A percentile compares a stretch with the other conserved stretches of the same genome.
Evolutionary conservation across 2,329 filamentous ascomycete genomes (phyloP).

Genomic region (Aspergillus phoenicis): DNA sequence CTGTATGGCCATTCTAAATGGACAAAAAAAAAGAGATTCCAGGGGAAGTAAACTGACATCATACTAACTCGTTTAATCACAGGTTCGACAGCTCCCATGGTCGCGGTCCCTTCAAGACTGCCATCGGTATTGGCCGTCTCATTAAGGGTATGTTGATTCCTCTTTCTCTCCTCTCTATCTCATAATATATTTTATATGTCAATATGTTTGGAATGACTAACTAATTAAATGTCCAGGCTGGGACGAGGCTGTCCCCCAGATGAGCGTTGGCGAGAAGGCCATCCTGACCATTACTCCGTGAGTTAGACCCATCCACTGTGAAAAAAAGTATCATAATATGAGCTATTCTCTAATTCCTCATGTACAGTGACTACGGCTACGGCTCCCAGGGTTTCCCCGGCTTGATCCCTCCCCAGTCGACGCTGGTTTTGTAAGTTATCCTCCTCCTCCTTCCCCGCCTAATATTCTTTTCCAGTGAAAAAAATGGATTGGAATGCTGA

Average conservation of each 20-base stretch:
- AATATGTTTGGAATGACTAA: not conserved
- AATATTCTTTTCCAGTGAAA: not conserved
- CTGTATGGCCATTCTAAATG: too few relatives aligned
- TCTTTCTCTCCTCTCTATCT: not conserved
- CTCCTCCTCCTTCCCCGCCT: constrained; percentile 2
- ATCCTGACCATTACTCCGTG: constrained; percentile 79
- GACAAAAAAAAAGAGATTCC: too few relatives aligned
- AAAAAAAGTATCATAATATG: not conserved
- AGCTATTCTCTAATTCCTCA: not conserved
- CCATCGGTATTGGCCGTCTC: constrained; percentile 80
- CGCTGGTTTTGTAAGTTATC: constrained; percentile 76
- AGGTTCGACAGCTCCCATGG: constrained; percentile 86
- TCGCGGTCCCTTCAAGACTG: constrained; percentile 72
- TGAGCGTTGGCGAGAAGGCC: constrained; percentile 90
- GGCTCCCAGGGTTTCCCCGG: constrained; percentile 67
- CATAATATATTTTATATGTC: not conserved
- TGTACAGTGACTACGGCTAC: constrained; percentile 43
- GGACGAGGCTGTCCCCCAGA: constrained; percentile 82
- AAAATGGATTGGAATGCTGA: too few relatives aligned
- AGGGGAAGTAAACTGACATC: not conserved
- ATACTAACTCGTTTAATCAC: not conserved
- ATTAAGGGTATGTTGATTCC: constrained; percentile 70
- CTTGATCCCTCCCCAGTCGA: constrained; percentile 73
- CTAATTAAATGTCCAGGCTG: constrained; percentile 54
- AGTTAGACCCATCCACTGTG: constrained; percentile 30